Percentiles rank a stretch among this genome's conserved stretches.
These are phyloP conservation scores for Juglanconis juglandina DNA, from an alignment of 2,329 filamentous ascomycete genomes.

Conservation along the genomic window DNA sequence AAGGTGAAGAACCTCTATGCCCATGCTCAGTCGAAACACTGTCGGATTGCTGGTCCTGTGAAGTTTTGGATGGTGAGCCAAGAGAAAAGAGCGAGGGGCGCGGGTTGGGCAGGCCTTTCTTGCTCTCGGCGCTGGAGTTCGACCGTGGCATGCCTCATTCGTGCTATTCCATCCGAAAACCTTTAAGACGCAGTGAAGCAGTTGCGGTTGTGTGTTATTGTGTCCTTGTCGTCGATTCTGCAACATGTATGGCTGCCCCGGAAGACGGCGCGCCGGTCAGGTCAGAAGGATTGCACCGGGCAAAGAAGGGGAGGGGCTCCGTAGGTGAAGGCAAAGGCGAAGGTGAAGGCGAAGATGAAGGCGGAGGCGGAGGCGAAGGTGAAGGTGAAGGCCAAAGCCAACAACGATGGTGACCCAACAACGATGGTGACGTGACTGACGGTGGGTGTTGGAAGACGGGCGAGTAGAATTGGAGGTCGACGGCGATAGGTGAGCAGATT, in stretches of 20 bases:
- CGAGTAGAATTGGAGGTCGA: too few species aligned
- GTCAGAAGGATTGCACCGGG: slow-evolving; percentile 3
- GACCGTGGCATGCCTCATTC: slow-evolving; percentile 20
- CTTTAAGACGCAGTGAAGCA: not conserved
- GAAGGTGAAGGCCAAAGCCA: too few species aligned
- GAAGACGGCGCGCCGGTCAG: not conserved
- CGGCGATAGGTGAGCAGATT: too few species aligned
- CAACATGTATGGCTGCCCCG: slow-evolving; percentile 5
- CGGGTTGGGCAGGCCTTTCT: slow-evolving; percentile 10
- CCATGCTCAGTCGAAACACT: not conserved
- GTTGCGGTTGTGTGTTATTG: not conserved
- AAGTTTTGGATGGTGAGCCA: not conserved
- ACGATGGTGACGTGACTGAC: too few species aligned
- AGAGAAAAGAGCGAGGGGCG: slow-evolving; percentile 4
- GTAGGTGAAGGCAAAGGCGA: too few species aligned
- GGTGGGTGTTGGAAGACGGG: too few species aligned
- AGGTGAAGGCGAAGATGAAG: too few species aligned
- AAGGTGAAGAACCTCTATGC: slow-evolving; percentile 2
- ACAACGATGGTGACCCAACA: too few species aligned
- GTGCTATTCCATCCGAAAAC: slow-evolving; percentile 10
- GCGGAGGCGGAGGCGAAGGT: not conserved
- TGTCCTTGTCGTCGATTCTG: not conserved
- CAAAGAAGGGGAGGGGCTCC: not conserved
- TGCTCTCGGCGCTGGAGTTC: slow-evolving; percentile 15
- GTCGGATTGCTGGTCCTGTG: slow-evolving; percentile 3